Base-by-base conservation (phyloP, 2,329 filamentous ascomycete genomes). In the Curvularia sp. region DNA sequence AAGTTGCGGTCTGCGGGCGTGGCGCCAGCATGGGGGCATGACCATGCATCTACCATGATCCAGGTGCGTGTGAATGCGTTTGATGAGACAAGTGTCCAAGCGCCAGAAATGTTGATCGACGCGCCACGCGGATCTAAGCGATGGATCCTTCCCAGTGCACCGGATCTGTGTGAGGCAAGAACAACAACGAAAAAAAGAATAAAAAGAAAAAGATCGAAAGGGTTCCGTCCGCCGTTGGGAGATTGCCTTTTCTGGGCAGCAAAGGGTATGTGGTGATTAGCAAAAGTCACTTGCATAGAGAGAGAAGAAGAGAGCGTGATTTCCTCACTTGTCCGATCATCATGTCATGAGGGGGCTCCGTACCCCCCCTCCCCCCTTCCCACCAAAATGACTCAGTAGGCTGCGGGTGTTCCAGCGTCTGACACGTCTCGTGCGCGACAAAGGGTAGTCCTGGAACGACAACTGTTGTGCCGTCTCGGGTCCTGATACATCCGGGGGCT, bases 401-500 rank as follows among this genome's bases (percentile, higher is more conserved):
- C n/a, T 25, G 41, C n/a, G 25, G 18, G 10, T 19, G 25, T 46
- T 30, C n/a, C 43, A 32, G 27, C 43, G 15, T 56, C 64, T 68
- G 67, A 69, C 55, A 70, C 69, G 55, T 53, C 34, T 49, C 19
- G 53, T 55, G 70, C 63, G 57, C 55, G 60, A 64, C 41, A 52
- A 50, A 48, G 45, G 43, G 41, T 57, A 25, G 12, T 43, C 28
- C 59, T 74, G 69, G 55, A 61, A 75, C 74, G 57, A 47, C 39
- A 48, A 47, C 30, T 66, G 72, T 70, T 50, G 28, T 28, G 75
- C 66, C 71, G 69, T 67, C 65, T 28, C 74, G 72, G 74, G 67
- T 70, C 57, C 23, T 72, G 69, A 68, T 60, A 71, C 72, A 72
- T 74, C 73, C 74, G 72, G 19, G 68, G 65, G 59, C 41, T 45